Percentiles rank a stretch among this genome's conserved stretches.
Conservation (phyloP, 208 protist genomes). For the Crithidia fasciculata region DNA sequence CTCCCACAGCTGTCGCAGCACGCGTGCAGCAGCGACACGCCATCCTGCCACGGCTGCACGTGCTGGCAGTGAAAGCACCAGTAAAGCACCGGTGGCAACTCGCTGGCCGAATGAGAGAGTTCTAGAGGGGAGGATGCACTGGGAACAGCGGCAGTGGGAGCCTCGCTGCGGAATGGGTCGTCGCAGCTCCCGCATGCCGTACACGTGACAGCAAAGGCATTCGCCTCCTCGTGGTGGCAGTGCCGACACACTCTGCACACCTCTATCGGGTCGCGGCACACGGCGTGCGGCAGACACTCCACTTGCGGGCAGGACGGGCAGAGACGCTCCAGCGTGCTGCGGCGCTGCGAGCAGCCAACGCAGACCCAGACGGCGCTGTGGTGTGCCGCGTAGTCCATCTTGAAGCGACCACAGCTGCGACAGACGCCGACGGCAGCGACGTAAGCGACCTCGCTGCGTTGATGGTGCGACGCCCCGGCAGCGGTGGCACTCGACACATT, state of each 20-base stretch:
- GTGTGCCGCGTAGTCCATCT: slow-evolving; percentile 44
- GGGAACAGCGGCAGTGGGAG: not conserved
- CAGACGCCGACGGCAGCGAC: slow-evolving; percentile 50
- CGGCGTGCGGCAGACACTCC: slow-evolving; percentile 69
- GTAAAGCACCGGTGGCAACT: not conserved
- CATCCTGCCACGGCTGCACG: slow-evolving; percentile 1
- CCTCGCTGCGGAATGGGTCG: slow-evolving; percentile 16
- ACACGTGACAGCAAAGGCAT: slow-evolving; percentile 54
- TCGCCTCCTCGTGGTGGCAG: slow-evolving; percentile 38
- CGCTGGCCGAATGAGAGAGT: not conserved
- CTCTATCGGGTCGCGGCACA: slow-evolving; percentile 22
- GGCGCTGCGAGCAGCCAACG: slow-evolving; percentile 60
- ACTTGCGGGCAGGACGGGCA: slow-evolving; percentile 85
- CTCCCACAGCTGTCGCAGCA: slow-evolving; percentile 19
- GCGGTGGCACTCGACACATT: not conserved
- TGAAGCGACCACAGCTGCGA: slow-evolving; percentile 52
- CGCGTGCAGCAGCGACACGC: slow-evolving; percentile 2
- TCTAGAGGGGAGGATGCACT: not conserved
- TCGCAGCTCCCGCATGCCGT: slow-evolving; percentile 16
- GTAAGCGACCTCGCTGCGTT: slow-evolving; percentile 21
- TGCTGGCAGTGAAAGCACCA: slow-evolving; percentile 32
- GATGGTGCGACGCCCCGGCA: not conserved
- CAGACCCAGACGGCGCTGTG: slow-evolving; percentile 72
- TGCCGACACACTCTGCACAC: slow-evolving; percentile 32
- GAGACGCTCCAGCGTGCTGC: slow-evolving; percentile 75